Evolutionary conservation across 2,329 filamentous ascomycete species (phyloP).

Genomic region (Exserohilum turcica): DNA sequence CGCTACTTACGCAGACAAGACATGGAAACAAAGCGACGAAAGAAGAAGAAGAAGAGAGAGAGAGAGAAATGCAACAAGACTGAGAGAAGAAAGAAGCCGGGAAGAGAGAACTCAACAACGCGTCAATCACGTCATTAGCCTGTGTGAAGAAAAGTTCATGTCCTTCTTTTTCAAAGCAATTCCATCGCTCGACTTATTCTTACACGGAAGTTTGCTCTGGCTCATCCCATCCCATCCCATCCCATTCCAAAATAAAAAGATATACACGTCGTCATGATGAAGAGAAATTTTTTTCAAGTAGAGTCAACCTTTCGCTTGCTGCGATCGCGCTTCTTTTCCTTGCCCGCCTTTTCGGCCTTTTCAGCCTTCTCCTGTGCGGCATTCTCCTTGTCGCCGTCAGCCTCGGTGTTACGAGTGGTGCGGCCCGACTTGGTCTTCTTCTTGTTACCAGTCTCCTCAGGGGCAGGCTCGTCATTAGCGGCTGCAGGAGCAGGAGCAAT

Average conservation of each 20-base stretch:
- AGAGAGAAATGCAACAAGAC: too few relatives aligned
- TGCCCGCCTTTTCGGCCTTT: slow-evolving; percentile 8
- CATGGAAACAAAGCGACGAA: too few relatives aligned
- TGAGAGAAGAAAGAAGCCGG: too few relatives aligned
- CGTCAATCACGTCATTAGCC: too few relatives aligned
- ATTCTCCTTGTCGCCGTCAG: slow-evolving; percentile 36
- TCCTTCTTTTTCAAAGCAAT: too few relatives aligned
- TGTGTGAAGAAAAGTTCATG: too few relatives aligned
- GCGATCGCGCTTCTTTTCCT: slow-evolving; percentile 43
- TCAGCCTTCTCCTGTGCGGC: slow-evolving; percentile 21
- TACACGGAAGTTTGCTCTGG: too few relatives aligned
- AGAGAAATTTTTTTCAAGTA: slow-evolving; percentile 14
- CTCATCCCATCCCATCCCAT: too few relatives aligned
- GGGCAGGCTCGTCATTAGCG: slow-evolving; percentile 30
- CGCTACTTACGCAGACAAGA: too few relatives aligned
- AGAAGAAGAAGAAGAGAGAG: too few relatives aligned
- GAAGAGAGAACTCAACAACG: too few relatives aligned
- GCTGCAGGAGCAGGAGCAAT: slow-evolving; percentile 34
- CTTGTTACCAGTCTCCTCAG: slow-evolving; percentile 38
- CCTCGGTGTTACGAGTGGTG: slow-evolving; percentile 41
- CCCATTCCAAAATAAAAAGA: background rate
- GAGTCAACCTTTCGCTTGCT: slow-evolving; percentile 40
- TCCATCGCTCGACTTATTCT: too few relatives aligned
- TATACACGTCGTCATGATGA: background rate
- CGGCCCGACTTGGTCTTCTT: slow-evolving; percentile 46